These are phyloP conservation scores for Micractinium sp. DNA, from an alignment of 139 green algal genomes.

Conservation along the genomic window DNA sequence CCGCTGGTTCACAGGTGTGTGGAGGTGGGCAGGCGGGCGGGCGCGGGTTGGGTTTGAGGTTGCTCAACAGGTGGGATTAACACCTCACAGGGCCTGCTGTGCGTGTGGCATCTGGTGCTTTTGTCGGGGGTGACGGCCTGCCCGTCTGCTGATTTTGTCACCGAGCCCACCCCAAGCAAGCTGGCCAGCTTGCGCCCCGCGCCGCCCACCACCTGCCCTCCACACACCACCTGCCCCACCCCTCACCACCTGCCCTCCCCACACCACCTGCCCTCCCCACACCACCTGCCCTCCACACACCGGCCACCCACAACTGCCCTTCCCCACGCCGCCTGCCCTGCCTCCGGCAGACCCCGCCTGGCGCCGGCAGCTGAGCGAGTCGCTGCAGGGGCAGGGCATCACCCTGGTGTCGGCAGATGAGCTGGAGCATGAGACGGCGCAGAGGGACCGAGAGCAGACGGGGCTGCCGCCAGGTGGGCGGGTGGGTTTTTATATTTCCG, in stretches of 20 bases:
- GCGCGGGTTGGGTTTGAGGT: no score
- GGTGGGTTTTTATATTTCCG: no score
- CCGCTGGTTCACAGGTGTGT: slow-evolving; percentile 47
- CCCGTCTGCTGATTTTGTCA: no score
- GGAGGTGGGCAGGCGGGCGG: no score
- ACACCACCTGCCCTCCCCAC: not conserved
- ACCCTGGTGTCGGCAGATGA: slow-evolving; percentile 56
- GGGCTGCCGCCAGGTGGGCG: slow-evolving; percentile 31
- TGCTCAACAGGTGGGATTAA: not conserved
- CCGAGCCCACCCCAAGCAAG: no score
- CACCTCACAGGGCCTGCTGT: not conserved
- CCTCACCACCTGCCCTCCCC: not conserved
- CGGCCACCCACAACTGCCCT: not conserved
- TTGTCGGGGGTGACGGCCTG: no score
- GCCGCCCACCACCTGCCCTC: not conserved
- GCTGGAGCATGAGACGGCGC: slow-evolving; percentile 55
- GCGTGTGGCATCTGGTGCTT: not conserved
- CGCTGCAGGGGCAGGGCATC: slow-evolving; percentile 19
- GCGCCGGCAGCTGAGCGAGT: slow-evolving; percentile 9
- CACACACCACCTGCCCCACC: not conserved
- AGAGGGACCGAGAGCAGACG: slow-evolving; percentile 42
- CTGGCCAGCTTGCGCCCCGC: no score
- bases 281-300: not conserved
- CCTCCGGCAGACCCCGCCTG: slow-evolving; percentile 13
- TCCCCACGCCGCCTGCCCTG: no score